A percentile compares a stretch with the other conserved stretches of the same genome.
Evolutionary conservation across 306 rosid species (phyloP).

Genomic region (Vigna trinervia): DNA sequence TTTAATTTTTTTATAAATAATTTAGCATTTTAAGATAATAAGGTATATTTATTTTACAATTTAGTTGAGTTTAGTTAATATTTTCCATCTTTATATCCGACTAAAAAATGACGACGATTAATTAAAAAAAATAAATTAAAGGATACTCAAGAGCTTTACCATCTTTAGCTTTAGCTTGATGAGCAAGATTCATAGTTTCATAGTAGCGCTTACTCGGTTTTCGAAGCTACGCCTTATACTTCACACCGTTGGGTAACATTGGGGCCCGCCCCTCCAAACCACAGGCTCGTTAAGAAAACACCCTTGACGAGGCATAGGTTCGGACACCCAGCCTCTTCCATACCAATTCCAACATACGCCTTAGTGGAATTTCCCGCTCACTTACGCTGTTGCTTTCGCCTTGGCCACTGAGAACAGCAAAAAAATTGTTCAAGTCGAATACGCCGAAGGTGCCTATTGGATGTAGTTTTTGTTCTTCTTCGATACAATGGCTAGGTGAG

Average conservation of each 20-base stretch:
- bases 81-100: too few species aligned
- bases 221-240: slow-evolving; percentile 38
- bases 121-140: too few species aligned
- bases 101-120: too few species aligned
- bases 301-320: slow-evolving; percentile 35
- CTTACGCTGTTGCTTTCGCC: slow-evolving; percentile 34
- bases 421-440: not conserved
- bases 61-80: too few species aligned
- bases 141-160: slow-evolving; percentile 15
- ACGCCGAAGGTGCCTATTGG: slow-evolving; percentile 21
- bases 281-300: not conserved
- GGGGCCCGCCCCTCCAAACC: slow-evolving; percentile 37
- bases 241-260: slow-evolving; percentile 42
- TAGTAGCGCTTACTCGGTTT: slow-evolving; percentile 47
- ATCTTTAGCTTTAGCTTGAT: slow-evolving; percentile 38
- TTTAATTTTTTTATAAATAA: too few species aligned
- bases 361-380: slow-evolving; percentile 73
- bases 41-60: too few species aligned
- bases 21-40: too few species aligned
- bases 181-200: slow-evolving; percentile 47
- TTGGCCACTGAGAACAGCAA: slow-evolving; percentile 31
- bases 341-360: slow-evolving; percentile 14
- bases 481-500: slow-evolving; percentile 65
- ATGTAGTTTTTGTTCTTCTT: slow-evolving; percentile 11
- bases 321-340: slow-evolving; percentile 39